These are phyloP conservation scores for Lepidium aucheri DNA, from an alignment of 345 rosid species.

Conservation along the genomic window DNA sequence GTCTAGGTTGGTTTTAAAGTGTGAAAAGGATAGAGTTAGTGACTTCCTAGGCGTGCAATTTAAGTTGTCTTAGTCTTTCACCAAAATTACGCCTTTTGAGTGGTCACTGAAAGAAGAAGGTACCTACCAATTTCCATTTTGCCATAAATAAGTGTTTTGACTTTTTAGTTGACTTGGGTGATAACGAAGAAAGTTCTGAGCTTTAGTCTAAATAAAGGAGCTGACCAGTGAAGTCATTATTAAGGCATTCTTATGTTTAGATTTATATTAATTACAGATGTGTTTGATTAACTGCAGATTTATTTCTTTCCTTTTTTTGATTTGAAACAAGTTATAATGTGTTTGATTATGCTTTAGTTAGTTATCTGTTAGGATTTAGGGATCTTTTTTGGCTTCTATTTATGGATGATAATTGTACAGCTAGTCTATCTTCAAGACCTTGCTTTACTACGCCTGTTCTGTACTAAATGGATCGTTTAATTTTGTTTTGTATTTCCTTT, in stretches of 20 bases:
- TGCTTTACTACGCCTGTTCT: background rate
- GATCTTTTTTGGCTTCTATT: background rate
- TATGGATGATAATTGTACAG: background rate
- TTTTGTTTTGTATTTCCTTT: background rate
- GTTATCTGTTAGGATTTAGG: background rate
- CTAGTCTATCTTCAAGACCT: background rate
- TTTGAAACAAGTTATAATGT: background rate
- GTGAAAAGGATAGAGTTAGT: background rate
- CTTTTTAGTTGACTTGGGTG: background rate
- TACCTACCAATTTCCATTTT: slow-evolving; percentile 5
- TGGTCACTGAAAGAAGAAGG: slow-evolving; percentile 11
- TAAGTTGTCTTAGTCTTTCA: slow-evolving; percentile 29
- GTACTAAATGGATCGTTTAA: background rate
- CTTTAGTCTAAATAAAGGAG: background rate
- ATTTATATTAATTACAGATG: background rate
- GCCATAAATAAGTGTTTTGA: slow-evolving; percentile 18
- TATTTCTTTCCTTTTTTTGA: background rate
- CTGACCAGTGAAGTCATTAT: background rate
- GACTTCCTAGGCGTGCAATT: slow-evolving; percentile 13
- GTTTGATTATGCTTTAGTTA: background rate
- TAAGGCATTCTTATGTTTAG: background rate
- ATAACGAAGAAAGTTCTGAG: background rate
- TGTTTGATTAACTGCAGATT: background rate
- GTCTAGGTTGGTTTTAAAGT: slow-evolving; percentile 2
- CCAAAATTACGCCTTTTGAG: background rate